phyloP scores from a whole-genome alignment of 768 basidiomycete species.

The Pleurotus pulmonarius region DNA sequence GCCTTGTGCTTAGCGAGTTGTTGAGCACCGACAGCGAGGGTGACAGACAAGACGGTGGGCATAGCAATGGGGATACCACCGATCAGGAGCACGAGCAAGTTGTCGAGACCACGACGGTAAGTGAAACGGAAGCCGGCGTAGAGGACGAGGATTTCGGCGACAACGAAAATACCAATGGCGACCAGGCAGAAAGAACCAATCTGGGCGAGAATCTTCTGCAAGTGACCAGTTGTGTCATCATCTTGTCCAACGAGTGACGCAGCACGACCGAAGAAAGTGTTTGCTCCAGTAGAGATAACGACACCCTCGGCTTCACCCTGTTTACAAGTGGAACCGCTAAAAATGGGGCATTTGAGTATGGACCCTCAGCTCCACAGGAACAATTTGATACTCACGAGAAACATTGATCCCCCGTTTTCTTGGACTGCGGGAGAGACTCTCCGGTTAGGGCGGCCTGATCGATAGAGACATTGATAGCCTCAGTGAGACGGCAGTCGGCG shows the following conservation, averaged over 20 bases:
- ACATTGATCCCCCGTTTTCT: slow-evolving; percentile 94
- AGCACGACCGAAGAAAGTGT: slow-evolving; percentile 99
- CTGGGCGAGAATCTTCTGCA: slow-evolving; percentile 97
- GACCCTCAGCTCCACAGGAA: slow-evolving; percentile 4
- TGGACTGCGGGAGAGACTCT: slow-evolving; percentile 90
- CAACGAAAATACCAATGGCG: slow-evolving; percentile 92
- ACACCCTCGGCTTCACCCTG: slow-evolving; percentile 99
- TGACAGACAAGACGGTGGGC: slow-evolving; percentile 98
- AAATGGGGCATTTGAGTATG: slow-evolving; percentile 7
- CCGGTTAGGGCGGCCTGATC: slow-evolving; percentile 98
- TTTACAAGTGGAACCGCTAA: slow-evolving; percentile 94
- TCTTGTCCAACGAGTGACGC: slow-evolving; percentile 97
- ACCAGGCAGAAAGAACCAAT: slow-evolving; percentile 98
- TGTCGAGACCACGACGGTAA: slow-evolving; percentile 94
- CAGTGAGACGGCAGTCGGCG: slow-evolving; percentile 94
- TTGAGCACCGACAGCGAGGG: slow-evolving; percentile 97
- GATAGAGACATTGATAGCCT: slow-evolving; percentile 96
- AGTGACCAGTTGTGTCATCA: slow-evolving; percentile 95
- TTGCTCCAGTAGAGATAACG: slow-evolving; percentile 96
- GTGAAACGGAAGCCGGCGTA: slow-evolving; percentile 89
- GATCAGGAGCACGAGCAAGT: slow-evolving; percentile 97
- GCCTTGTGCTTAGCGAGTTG: slow-evolving; percentile 99
- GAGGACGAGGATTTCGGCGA: slow-evolving; percentile 91
- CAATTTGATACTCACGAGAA: slow-evolving; percentile 76
- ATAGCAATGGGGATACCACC: slow-evolving; percentile 99